Evolutionary conservation across 495 filamentous ascomycete genomes (phyloP), one percentile per base, ranked within the genome.

Genomic region (Cladorrhinum samala): DNA sequence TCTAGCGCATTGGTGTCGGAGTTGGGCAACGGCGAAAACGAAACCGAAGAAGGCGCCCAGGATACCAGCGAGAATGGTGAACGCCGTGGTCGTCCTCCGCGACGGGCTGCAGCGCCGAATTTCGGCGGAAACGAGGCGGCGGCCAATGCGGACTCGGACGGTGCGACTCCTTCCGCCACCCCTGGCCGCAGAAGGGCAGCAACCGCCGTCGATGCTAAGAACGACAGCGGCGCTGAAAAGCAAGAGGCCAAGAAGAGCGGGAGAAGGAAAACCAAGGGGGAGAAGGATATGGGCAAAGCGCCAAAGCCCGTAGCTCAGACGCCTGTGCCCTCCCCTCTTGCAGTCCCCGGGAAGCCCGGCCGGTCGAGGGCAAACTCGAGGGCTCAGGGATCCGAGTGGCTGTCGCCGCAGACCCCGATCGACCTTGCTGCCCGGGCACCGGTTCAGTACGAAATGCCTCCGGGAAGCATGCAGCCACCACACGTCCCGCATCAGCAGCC

Each of bases 1-100:
- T 85, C 88, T 9, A 90, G 83, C 60, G 85, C 84, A 7, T 69
- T 94, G 48, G 88, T 90, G 53, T 83, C 85, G 2, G 84, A 89
- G 60, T 74, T 92, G 52, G 83, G 83, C n/a, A 77, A 72, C 55
- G 69, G 72, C 3, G 77, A 82, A 46, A 75, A 78, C 53, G 78
- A 80, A 48, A 66, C 59, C 24, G 81, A 83, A 53, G 77, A 81
- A 42, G 49, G 46, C 2, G 27, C 52, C n/a, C 69, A 72, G 38
- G 77, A 82, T 30, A 72, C 65, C 20, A 69, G 76, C 21, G 77
- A 79, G 62, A 70, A 73, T 57, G 68, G 76, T 42, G 71, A 79
- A 60, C 70, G 72, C 52, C 69, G 78, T n/a, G n/a, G n/a, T 14
- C 71, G 75, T 30, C 59, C 56, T 25, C 78, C 77, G 27, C 64